Conservation (phyloP, 139 green algal genomes). For the Chlamydomonas schloesseri region DNA sequence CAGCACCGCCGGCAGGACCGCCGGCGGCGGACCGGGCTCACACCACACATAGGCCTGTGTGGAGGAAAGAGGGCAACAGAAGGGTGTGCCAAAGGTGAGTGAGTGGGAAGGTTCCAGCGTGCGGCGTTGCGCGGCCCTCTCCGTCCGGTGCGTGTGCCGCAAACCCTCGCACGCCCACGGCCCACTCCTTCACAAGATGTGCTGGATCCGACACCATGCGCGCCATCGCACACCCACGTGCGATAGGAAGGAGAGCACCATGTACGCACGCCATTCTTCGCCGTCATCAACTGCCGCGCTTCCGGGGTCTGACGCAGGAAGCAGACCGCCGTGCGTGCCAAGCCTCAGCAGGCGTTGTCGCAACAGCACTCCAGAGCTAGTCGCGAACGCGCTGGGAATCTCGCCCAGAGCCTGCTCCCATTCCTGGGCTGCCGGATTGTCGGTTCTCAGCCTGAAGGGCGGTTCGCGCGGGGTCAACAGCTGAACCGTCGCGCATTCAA, state of each 20-base stretch:
- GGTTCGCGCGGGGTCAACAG: too few species aligned
- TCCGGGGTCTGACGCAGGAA: neutral
- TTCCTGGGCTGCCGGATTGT: neutral
- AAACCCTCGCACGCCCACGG: too few species aligned
- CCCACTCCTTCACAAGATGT: too few species aligned
- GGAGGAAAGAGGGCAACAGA: neutral
- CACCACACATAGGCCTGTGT: constrained; percentile 63
- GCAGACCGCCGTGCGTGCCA: neutral
- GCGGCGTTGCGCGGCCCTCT: too few species aligned
- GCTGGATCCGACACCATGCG: too few species aligned
- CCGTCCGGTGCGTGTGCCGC: too few species aligned
- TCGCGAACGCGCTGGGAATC: constrained; percentile 29
- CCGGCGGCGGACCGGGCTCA: constrained; percentile 43
- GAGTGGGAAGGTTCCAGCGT: neutral
- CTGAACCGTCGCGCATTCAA: too few species aligned
- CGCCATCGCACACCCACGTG: too few species aligned
- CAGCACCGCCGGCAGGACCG: constrained; percentile 40
- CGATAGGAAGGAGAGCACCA: constrained; percentile 57
- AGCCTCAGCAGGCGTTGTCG: neutral
- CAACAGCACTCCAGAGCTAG: constrained; percentile 1
- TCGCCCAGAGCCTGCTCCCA: constrained; percentile 46
- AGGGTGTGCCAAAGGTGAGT: too few species aligned
- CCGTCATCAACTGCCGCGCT: neutral
- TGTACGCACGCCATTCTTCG: constrained; percentile 59
- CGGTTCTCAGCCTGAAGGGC: neutral